Evolutionary conservation across 2,329 filamentous ascomycete species (phyloP), one percentile per base, ranked within the genome.

Genomic region (Xylariomycetidae sp.): DNA sequence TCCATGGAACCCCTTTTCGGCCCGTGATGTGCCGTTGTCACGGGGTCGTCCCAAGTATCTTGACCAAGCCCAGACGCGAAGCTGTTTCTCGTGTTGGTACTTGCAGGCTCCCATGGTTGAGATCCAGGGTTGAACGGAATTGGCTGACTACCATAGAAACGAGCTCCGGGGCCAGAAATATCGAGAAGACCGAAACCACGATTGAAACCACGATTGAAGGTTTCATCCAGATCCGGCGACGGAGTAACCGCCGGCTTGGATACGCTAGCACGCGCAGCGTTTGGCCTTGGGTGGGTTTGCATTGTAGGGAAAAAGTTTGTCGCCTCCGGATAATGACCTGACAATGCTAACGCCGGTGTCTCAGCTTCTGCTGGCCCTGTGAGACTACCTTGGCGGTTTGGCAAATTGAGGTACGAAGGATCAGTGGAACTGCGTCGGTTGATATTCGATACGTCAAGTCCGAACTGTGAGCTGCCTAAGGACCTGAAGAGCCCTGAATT

Each of bases 51-150:
- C 28, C 56, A 58, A 18, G 54, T 22, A 13, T 65, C 61, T 22
- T 57, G 40, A 28, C 50, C 53, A 25, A 46, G 46, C 16, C 42
- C 54, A 34, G 56, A 50, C 7, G 33, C 33, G 16, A 44, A 48
- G 10, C 34, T 36, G 27, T 46, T 42, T 6, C 20, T 23, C 8
- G 31, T 18, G 17, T 36, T 37, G 18, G 32, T 45, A 25, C 17
- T 39, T 11, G 67, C 59, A 6, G 54, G 52, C 30, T 55, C 55
- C 70, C 71, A 75, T 3, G 67, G 42, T 41, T 68, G 64, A 5
- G 67, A 67, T 6, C 54, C 60, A 1, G 69, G 65, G 41, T 74
- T 71, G 41, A 67, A 54, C 40, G 68, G 66, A 45, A 71, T 71
- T 5, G 61, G 54, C 31, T 62, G 62, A 17, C 35, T 37, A 3